These are phyloP conservation scores for Leccinum incarnatum DNA, from an alignment of 768 basidiomycete species.

Conservation along the genomic window DNA sequence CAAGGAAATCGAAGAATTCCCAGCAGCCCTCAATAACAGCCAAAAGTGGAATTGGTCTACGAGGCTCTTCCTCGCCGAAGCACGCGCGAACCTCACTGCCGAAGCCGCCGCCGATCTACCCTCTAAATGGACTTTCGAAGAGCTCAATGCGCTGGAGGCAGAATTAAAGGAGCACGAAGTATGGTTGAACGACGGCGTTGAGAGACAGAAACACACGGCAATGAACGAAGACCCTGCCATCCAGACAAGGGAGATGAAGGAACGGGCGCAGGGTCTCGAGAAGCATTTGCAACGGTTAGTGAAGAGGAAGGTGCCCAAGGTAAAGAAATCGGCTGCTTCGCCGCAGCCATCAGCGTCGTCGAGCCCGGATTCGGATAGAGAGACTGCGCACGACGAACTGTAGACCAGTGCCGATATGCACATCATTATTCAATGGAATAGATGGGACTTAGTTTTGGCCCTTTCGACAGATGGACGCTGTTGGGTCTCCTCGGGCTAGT, in stretches of 20 bases:
- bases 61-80: slow-evolving; percentile 81
- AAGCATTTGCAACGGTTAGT: slow-evolving; percentile 64
- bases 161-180: slow-evolving; percentile 73
- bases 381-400: slow-evolving; percentile 29
- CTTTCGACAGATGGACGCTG: background rate
- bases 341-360: slow-evolving; percentile 14
- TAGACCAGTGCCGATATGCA: slow-evolving; percentile 16
- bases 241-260: slow-evolving; percentile 81
- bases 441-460: background rate
- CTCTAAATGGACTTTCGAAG: slow-evolving; percentile 83
- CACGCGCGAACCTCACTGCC: slow-evolving; percentile 66
- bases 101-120: slow-evolving; percentile 59
- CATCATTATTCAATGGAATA: slow-evolving; percentile 9
- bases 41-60: slow-evolving; percentile 90
- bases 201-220: slow-evolving; percentile 75
- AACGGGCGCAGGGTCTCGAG: slow-evolving; percentile 77
- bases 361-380: slow-evolving; percentile 20
- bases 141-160: slow-evolving; percentile 76
- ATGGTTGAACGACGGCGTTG: slow-evolving; percentile 82
- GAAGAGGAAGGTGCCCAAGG: slow-evolving; percentile 67
- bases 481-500: background rate
- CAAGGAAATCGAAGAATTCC: slow-evolving; percentile 85
- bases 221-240: slow-evolving; percentile 84
- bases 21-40: slow-evolving; percentile 74
- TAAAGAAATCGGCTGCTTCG: slow-evolving; percentile 42